Base-by-base conservation (phyloP, 306 rosid genomes). In the Cucurbita ficifolia region DNA sequence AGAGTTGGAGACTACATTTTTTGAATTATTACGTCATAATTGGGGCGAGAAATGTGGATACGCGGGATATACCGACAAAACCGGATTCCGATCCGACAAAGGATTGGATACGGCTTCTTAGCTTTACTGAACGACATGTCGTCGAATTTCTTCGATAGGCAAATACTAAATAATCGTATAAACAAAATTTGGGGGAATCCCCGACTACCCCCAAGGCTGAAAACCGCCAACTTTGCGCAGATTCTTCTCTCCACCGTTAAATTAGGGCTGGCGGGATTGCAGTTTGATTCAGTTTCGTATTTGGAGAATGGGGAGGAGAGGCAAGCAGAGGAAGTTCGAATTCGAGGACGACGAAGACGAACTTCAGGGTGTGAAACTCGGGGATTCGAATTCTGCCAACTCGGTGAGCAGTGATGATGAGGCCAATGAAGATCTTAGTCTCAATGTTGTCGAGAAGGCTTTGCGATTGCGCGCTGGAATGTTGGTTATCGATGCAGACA, bases 371-470 rank as follows among this genome's bases (percentile, higher is more conserved):
- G 58, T 29, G 58, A 65, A 46, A 64, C 14, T 61, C 10, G 48
- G 19, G 61, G 43, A 64, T 39, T 76, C 75, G 33, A 72, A 84
- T 19, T 81, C 79, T 62, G 9, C 63, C 2, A 43, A 73, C 5
- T 9, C 45, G 5, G 58, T 36, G 65, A 79, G 70, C 79, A 82
- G 79, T 68, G 89, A 84, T 16, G 92, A 83, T 0, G 97, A 84
- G 77, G 96, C 92, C 10, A 89, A 88, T 81, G 86, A 88, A 72
- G 98, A 92, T 85, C 82, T 87, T 48, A 89, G 84, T 75, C 83
- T 92, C 58, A 81, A 87, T 73, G 85, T 86, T 51, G 85, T 88
- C 4, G 85, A 88, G 80, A 92, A 88, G 63, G 79, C 96, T 4
- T 18, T 82, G 59, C 67, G 76, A 70, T 77, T 75, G 79, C 95